Base-by-base conservation (phyloP, 768 basidiomycete species). In the Boletus coccyginus region DNA sequence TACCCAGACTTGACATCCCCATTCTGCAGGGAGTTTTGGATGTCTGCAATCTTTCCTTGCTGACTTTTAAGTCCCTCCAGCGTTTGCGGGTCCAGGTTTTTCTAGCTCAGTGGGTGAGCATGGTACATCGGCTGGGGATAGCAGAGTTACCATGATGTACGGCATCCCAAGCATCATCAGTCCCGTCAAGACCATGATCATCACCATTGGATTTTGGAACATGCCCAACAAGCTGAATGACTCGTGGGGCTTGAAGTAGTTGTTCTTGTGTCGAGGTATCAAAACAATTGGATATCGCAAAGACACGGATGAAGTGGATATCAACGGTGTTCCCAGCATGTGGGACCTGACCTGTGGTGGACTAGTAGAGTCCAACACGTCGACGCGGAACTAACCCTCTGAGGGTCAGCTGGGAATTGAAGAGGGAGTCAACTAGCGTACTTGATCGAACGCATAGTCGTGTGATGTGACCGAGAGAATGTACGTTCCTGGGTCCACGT, bases 181-280 rank as follows among this genome's bases (percentile, higher is more conserved):
- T 38, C 80, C 90, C 44, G 80, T 86, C 60, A 80, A 70, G 32
- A 83, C 77, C 84, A 90, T 88, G 69, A 92, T 78, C 55, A 93
- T 72, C 78, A 89, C 88, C 90, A 93, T 92, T 8, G 90, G 90
- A 66, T 84, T 93, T 55, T 86, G 82, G 64, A 93, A 75, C 87
- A 93, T 91, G 50, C 76, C 82, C 54, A 87, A 52, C 24, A 90
- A 59, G 69, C 87, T 87, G 78, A 93, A 93, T 17, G 84, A 82
- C 68, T 91, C 81, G 33, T 69, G 81, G 27, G 87, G 84, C 31
- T 84, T 75, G 66, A 88, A 92, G 69, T 87, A 93, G 48, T 65
- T 74, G 63, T 83, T 77, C 66, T 78, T 83, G 53, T 78, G 75
- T 52, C 80, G 81, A 5, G 88, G 77, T 2, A 71, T 65, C 47